Percentiles rank a stretch among this genome's conserved stretches.
Conservation (phyloP, 495 filamentous ascomycete species). For the Lentithecium fluviatile region DNA sequence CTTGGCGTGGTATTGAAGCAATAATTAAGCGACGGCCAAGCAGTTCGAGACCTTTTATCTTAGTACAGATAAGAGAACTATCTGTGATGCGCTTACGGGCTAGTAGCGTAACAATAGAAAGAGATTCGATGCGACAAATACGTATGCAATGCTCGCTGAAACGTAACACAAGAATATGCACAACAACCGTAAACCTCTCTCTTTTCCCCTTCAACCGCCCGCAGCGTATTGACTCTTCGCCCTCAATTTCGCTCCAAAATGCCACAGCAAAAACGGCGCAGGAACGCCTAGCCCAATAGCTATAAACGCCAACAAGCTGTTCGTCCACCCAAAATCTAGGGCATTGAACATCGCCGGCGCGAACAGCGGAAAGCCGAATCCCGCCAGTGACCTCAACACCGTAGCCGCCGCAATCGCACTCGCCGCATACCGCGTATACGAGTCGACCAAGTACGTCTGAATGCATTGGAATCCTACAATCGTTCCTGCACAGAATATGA, state of each 20-base stretch:
- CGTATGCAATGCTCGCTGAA: too few species aligned
- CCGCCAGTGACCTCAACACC: conserved; percentile 65
- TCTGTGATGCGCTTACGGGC: too few species aligned
- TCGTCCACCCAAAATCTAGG: conserved; percentile 65
- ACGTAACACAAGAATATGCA: too few species aligned
- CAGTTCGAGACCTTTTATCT: too few species aligned
- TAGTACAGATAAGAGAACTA: too few species aligned
- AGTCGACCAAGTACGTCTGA: conserved; percentile 75
- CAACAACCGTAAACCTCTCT: too few species aligned
- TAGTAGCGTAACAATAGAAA: too few species aligned
- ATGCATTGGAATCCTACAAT: conserved; percentile 69
- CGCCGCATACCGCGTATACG: conserved; percentile 72
- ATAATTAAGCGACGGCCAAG: too few species aligned
- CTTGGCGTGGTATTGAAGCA: too few species aligned
- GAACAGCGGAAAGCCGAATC: conserved; percentile 77
- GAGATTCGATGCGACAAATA: too few species aligned
- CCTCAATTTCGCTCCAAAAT: conserved; percentile 52
- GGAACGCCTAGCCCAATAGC: conserved; percentile 56
- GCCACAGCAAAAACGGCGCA: conserved; percentile 63
- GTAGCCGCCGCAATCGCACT: conserved; percentile 67
- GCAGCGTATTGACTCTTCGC: conserved; percentile 63
- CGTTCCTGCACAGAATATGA: conserved; percentile 56
- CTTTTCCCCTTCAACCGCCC: conserved; percentile 39
- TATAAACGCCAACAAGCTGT: conserved; percentile 58
- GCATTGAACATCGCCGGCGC: conserved; percentile 48